Base-by-base conservation (phyloP, 2,329 filamentous ascomycete genomes). In the Emmonsia crescens region DNA sequence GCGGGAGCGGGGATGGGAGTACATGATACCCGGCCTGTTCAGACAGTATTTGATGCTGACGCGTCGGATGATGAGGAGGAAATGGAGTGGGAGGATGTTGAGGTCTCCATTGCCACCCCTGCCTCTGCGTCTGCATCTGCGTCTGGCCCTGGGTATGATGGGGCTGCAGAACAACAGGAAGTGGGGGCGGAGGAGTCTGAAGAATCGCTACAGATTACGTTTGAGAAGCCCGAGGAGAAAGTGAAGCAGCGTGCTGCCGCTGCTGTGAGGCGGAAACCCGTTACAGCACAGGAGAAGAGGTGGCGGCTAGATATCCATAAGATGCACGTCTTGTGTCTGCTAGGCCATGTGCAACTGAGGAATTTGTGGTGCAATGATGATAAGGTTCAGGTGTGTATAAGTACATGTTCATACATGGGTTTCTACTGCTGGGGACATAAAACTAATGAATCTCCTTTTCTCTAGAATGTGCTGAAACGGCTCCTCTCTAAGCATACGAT, bases 331-430 rank as follows among this genome's bases (percentile, higher is more conserved):
- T 77, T 96, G 16, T 96, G 90, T 71, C 80, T 99, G 1, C 75
- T 99, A 19, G 84, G 85, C 10, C 90, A 97, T 73, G 82, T 87
- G 19, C 83, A 89, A 66, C 79, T 85, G 62, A 85, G 92, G 61
- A 99, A 97, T 70, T 79, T 83, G 60, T 96, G 93, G 91, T 96
- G 92, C 75, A 96, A 96, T 69, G 87, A 93, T 70, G 68, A 77
- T 16, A 76, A 81, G 61, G 83, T 89, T 9, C 90, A 96, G 70
- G 81, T 79, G 66, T 60, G 70, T 64, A 46, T 40, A 60, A 14
- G 60, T 55, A 21, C 1, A 29, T 60, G 36, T 33, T 49, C n/a
- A 19, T 44, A 14, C 21, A 19, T 19, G 29, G 33, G n/a, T 57
- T n/a, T 31, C 19, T 46, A 27, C 6, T 19, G 12, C n/a, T 56